phyloP scores from a whole-genome alignment of 805 yeast species.

The Ogataea trehalophila region DNA sequence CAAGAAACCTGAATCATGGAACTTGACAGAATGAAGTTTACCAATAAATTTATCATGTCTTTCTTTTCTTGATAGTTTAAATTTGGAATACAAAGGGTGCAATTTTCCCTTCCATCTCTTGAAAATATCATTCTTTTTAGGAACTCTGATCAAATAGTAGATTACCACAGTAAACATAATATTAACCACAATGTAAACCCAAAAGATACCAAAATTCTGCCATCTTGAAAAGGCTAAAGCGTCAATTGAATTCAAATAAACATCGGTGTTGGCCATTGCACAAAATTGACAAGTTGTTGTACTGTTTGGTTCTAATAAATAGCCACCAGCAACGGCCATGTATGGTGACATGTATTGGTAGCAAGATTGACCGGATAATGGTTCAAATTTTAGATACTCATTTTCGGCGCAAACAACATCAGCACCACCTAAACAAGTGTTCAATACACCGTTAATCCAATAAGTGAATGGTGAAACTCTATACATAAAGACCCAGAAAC shows the following conservation, averaged over 20 bases:
- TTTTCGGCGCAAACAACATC: constrained; percentile 39
- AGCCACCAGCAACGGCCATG: constrained; percentile 39
- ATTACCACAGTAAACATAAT: constrained; percentile 13
- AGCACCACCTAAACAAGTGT: constrained; percentile 47
- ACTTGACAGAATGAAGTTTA: neutral
- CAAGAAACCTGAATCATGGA: constrained; percentile 8
- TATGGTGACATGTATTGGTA: constrained; percentile 40
- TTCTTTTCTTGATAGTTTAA: neutral
- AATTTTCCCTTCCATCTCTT: constrained; percentile 2
- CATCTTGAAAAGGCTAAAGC: constrained; percentile 47
- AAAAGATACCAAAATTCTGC: constrained; percentile 51
- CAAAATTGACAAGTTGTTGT: constrained; percentile 58
- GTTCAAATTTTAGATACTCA: constrained; percentile 43
- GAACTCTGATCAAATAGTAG: constrained; percentile 3
- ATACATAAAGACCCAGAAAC: constrained; percentile 74
- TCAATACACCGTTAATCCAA: constrained; percentile 47
- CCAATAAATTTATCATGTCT: neutral
- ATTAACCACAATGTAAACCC: constrained; percentile 41
- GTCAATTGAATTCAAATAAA: constrained; percentile 28
- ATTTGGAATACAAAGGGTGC: neutral
- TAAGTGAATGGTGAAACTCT: constrained; percentile 64
- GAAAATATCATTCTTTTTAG: constrained; percentile 4
- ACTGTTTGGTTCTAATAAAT: constrained; percentile 35
- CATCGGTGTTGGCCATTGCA: constrained; percentile 49
- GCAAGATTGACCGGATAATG: constrained; percentile 54